phyloP scores from a whole-genome alignment of 306 rosid genomes.

The Cyclanthera cordifolia region DNA sequence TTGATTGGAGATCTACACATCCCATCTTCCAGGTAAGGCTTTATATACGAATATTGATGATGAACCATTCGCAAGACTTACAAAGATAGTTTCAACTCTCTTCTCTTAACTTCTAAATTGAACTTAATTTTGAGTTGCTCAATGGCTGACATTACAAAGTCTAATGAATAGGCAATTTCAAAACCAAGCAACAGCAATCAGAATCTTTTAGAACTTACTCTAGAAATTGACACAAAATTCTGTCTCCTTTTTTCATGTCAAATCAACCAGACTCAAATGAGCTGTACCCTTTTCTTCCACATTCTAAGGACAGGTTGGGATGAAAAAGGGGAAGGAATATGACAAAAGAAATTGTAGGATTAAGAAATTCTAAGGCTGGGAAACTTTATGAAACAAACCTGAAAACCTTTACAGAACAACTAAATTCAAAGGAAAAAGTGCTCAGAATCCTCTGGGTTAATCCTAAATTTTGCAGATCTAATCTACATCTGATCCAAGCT shows the following conservation, averaged over 20 bases:
- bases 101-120: not conserved
- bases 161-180: not conserved
- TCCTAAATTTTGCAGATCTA: constrained; percentile 9
- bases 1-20: not conserved
- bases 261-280: not conserved
- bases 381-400: not conserved
- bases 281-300: not conserved
- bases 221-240: not conserved
- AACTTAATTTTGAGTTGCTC: not conserved
- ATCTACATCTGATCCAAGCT: constrained; percentile 4
- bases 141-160: not conserved
- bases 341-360: not conserved
- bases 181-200: not conserved
- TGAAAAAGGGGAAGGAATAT: not conserved
- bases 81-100: not conserved
- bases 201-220: not conserved
- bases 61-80: not conserved
- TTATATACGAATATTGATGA: not conserved
- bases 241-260: not conserved
- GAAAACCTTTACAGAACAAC: constrained; percentile 5
- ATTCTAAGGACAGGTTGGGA: not conserved
- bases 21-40: constrained; percentile 2
- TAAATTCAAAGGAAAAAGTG: not conserved
- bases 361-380: not conserved
- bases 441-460: constrained; percentile 10